Conservation (phyloP, 2,329 filamentous ascomycete genomes). For the Drechslerella dactyloides region DNA sequence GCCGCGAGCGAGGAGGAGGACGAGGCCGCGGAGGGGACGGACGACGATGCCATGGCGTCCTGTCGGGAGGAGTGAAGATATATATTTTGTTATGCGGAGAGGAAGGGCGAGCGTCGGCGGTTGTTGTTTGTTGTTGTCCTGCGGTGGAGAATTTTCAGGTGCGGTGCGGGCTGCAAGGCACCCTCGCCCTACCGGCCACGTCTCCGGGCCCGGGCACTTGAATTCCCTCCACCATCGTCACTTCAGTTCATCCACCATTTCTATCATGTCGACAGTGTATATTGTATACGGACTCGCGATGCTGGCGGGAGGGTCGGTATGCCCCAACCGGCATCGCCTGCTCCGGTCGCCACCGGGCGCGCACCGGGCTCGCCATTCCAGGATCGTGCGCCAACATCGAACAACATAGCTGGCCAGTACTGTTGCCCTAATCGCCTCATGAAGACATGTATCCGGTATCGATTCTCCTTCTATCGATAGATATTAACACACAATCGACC, state of each 20-base stretch:
- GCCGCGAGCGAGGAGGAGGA: constrained; percentile 10
- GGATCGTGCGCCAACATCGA: not conserved
- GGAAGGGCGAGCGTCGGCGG: too few species aligned
- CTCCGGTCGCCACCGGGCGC: constrained; percentile 10
- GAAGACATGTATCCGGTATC: not conserved
- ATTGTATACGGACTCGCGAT: too few species aligned
- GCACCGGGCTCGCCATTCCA: too few species aligned
- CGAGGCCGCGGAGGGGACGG: constrained; percentile 2
- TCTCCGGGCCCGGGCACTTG: not conserved
- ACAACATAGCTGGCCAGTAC: constrained; percentile 4
- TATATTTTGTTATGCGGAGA: too few species aligned
- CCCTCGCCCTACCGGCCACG: not conserved
- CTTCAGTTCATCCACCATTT: not conserved
- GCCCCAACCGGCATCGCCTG: not conserved
- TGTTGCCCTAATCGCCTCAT: not conserved
- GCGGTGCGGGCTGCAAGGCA: not conserved
- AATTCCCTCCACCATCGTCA: not conserved
- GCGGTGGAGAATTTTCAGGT: not conserved
- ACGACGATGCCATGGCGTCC: not conserved
- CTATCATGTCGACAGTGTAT: too few species aligned
- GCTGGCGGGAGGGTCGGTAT: not conserved
- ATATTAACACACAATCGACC: too few species aligned
- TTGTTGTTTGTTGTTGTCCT: not conserved
- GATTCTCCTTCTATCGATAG: not conserved
- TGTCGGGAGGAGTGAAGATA: too few species aligned